Conservation (phyloP, 345 rosid species). For the Salix exigua region DNA sequence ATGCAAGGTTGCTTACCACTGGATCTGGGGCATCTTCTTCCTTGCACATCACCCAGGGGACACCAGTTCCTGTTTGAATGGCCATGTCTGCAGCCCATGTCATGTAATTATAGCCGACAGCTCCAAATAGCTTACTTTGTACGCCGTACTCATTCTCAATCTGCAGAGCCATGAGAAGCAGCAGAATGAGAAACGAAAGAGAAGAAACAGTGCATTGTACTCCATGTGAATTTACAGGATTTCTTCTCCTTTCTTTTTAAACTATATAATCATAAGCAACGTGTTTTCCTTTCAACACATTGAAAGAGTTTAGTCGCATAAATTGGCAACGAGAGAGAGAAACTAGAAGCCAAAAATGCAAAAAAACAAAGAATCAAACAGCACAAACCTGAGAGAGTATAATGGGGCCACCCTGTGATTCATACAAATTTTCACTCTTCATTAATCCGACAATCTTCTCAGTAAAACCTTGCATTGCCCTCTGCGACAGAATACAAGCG, state of each 20-base stretch:
- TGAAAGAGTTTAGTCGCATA: neutral
- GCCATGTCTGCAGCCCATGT: constrained; percentile 99
- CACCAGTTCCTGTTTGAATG: constrained; percentile 71
- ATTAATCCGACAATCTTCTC: constrained; percentile 88
- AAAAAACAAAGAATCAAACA: neutral
- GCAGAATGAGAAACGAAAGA: neutral
- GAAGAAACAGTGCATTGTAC: too few relatives aligned
- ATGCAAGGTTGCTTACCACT: constrained; percentile 46
- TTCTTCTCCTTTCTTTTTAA: neutral
- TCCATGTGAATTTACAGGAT: neutral
- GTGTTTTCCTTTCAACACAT: neutral
- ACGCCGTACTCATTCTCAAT: constrained; percentile 98
- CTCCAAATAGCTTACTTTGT: constrained; percentile 73
- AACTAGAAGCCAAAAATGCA: neutral
- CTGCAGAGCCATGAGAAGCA: constrained; percentile 31
- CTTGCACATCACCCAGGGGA: constrained; percentile 99
- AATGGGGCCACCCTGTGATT: constrained; percentile 98
- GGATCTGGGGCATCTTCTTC: constrained; percentile 99
- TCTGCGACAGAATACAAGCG: constrained; percentile 45
- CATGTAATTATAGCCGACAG: constrained; percentile 74
- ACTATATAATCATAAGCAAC: neutral
- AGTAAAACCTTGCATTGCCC: constrained; percentile 90
- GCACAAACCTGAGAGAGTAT: constrained; percentile 84
- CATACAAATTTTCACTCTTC: constrained; percentile 90
- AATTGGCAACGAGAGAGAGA: neutral